These are phyloP conservation scores for Populus tomentosa DNA, from an alignment of 441 rosid genomes.

Conservation along the genomic window DNA sequence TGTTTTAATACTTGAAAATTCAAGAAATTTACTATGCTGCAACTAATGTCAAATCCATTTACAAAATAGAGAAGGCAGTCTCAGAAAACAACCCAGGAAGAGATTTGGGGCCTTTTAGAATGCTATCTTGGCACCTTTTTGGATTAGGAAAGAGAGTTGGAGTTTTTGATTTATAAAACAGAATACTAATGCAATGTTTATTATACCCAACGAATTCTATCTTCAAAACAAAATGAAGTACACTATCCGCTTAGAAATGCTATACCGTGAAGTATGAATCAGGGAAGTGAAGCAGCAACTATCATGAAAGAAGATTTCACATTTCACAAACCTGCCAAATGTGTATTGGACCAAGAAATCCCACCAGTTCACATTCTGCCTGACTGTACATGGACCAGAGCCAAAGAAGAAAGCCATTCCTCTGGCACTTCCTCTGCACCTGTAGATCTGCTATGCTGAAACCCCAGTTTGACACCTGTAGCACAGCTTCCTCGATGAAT, in stretches of 20 bases:
- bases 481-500: conserved; percentile 57
- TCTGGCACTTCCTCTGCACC: conserved; percentile 38
- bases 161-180: not conserved
- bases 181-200: not conserved
- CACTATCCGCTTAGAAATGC: not conserved
- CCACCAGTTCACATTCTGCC: conserved; percentile 45
- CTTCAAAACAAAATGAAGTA: not conserved
- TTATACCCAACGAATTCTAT: not conserved
- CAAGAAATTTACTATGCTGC: not conserved
- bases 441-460: conserved; percentile 58
- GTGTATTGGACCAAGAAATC: conserved; percentile 69
- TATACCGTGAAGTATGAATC: not conserved
- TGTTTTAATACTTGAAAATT: not conserved
- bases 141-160: not conserved
- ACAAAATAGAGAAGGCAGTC: not conserved
- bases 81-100: not conserved
- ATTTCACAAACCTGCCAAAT: conserved; percentile 63
- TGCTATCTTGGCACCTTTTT: not conserved
- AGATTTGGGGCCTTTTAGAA: not conserved
- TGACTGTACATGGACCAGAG: conserved; percentile 39
- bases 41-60: not conserved
- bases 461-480: conserved; percentile 72
- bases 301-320: not conserved
- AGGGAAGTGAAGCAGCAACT: not conserved
- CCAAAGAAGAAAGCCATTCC: conserved; percentile 43